These are phyloP conservation scores for Neurospora hispaniola DNA, from an alignment of 495 filamentous ascomycete genomes.

Conservation along the genomic window DNA sequence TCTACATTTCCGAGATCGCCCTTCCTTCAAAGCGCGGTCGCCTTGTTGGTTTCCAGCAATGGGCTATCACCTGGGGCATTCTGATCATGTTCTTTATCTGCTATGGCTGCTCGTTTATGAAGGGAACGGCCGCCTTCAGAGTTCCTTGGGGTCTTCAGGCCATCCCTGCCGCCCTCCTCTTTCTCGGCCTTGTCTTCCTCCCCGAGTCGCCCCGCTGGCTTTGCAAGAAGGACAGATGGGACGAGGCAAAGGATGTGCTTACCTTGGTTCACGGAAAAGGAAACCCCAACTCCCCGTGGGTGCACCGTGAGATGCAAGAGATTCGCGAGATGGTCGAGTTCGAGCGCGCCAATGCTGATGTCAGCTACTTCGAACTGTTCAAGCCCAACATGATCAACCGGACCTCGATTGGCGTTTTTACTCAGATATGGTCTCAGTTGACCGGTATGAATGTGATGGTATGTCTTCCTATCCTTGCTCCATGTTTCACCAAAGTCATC, in stretches of 20 bases:
- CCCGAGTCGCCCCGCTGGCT: constrained; percentile 75
- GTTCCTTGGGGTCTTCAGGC: constrained; percentile 71
- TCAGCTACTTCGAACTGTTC: constrained; percentile 60
- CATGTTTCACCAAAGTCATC: constrained; percentile 7
- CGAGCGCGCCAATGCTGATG: constrained; percentile 49
- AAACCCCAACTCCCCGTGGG: constrained; percentile 49
- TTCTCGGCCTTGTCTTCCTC: constrained; percentile 50
- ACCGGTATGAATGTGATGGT: constrained; percentile 87
- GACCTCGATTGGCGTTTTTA: constrained; percentile 63
- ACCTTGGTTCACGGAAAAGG: constrained; percentile 58
- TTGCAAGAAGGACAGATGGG: constrained; percentile 63
- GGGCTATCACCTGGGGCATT: constrained; percentile 76
- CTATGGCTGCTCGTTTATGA: constrained; percentile 62
- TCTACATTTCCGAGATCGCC: constrained; percentile 67
- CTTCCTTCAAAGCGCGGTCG: constrained; percentile 59
- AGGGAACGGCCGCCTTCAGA: constrained; percentile 51
- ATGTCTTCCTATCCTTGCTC: constrained; percentile 28
- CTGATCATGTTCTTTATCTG: constrained; percentile 69
- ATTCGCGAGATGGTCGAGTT: constrained; percentile 63
- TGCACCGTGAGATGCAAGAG: constrained; percentile 55
- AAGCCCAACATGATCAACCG: constrained; percentile 63
- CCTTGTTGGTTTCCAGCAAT: constrained; percentile 62
- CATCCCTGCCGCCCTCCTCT: constrained; percentile 56
- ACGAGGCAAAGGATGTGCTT: constrained; percentile 53
- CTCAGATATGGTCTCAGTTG: constrained; percentile 76